Conservation (phyloP, 2,329 filamentous ascomycete species). For the Fusarium sp. region DNA sequence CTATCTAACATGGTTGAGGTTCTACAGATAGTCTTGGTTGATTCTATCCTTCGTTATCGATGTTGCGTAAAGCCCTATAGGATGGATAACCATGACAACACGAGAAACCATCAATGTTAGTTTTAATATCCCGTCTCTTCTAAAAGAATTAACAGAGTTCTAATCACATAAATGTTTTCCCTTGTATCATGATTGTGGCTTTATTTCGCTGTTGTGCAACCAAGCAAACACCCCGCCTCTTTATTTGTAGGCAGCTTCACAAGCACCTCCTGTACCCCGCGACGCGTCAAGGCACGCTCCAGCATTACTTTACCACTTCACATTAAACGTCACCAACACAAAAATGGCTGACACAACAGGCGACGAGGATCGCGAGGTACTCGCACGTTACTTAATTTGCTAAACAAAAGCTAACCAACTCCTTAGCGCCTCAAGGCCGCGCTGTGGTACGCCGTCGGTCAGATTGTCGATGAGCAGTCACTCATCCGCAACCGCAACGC, state of each 20-base stretch:
- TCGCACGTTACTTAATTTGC: background rate
- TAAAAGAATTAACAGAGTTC: background rate
- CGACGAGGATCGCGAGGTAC: conserved; percentile 53
- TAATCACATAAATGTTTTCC: background rate
- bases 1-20: background rate
- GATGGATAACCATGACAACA: background rate
- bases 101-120: background rate
- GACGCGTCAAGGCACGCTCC: conserved; percentile 32
- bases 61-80: background rate
- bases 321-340: background rate
- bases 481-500: conserved; percentile 75
- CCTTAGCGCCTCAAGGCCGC: conserved; percentile 82
- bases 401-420: background rate
- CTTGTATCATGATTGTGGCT: background rate
- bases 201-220: background rate
- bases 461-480: conserved; percentile 89
- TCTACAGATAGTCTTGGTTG: background rate
- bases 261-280: conserved; percentile 22
- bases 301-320: conserved; percentile 5
- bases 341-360: conserved; percentile 49
- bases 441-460: conserved; percentile 85
- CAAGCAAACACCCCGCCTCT: conserved; percentile 14
- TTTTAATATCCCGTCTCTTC: background rate
- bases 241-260: background rate
- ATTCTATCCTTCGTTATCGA: background rate